Evolutionary conservation across 1,284 basidiomycete species (phyloP).

Genomic region (Moesziomyces globuligerus): DNA sequence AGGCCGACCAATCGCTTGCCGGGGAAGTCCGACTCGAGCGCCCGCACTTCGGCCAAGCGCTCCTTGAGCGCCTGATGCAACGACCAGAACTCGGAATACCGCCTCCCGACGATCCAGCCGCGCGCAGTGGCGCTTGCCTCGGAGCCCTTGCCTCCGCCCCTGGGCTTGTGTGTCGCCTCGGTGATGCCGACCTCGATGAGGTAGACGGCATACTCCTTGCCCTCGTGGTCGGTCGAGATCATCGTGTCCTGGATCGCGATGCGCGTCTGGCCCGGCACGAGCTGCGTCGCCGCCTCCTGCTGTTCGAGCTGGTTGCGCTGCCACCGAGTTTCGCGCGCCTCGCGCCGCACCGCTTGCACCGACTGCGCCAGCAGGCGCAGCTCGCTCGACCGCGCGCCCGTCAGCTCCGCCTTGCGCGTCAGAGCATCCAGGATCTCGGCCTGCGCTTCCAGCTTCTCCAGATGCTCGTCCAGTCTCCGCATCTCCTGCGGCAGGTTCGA

Average conservation of each 20-base stretch:
- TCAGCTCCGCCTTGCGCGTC: constrained; percentile 91
- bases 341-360: constrained; percentile 80
- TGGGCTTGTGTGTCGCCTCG: constrained; percentile 8
- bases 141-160: background rate
- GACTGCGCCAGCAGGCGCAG: constrained; percentile 82
- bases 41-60: constrained; percentile 57
- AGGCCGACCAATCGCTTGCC: constrained; percentile 54
- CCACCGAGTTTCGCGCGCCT: constrained; percentile 83
- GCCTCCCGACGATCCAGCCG: constrained; percentile 88
- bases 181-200: constrained; percentile 81
- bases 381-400: constrained; percentile 82
- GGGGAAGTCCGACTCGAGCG: constrained; percentile 53
- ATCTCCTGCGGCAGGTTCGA: constrained; percentile 37
- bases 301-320: constrained; percentile 73
- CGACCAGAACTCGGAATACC: constrained; percentile 92
- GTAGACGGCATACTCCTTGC: constrained; percentile 89
- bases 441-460: constrained; percentile 81
- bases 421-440: constrained; percentile 83
- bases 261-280: constrained; percentile 79
- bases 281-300: constrained; percentile 90
- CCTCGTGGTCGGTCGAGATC: constrained; percentile 72
- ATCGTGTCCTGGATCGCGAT: constrained; percentile 45
- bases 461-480: constrained; percentile 72
- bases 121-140: constrained; percentile 66
- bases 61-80: constrained; percentile 87